phyloP scores from a whole-genome alignment of 2,329 filamentous ascomycete genomes.

The Fusarium heterosporum region DNA sequence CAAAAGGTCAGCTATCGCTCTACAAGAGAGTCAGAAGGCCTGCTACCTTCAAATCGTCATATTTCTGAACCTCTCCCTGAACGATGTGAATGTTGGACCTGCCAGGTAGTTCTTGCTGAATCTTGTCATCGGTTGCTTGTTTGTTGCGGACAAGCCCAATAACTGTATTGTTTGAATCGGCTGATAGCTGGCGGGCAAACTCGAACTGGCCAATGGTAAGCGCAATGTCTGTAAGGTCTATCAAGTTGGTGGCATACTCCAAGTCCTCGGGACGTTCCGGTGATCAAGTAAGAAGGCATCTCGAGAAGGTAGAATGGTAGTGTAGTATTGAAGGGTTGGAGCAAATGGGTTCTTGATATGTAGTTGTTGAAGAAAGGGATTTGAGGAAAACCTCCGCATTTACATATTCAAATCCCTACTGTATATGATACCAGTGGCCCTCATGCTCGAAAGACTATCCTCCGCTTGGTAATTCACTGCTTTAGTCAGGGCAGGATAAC shows the following conservation, averaged over 20 bases:
- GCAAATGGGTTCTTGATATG: no score
- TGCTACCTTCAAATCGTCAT: slow-evolving; percentile 16
- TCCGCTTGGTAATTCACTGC: slow-evolving; percentile 16
- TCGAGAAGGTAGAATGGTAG: not conserved
- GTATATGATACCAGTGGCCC: no score
- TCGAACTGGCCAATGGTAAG: slow-evolving; percentile 27
- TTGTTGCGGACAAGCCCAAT: slow-evolving; percentile 61
- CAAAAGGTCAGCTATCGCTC: not conserved
- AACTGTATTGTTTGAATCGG: slow-evolving; percentile 54
- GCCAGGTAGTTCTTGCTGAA: slow-evolving; percentile 48
- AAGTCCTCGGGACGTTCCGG: slow-evolving; percentile 39
- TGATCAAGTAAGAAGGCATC: slow-evolving; percentile 36
- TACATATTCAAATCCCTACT: not conserved
- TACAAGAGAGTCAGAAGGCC: not conserved
- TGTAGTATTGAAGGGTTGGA: not conserved
- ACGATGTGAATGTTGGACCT: slow-evolving; percentile 35
- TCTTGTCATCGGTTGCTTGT: slow-evolving; percentile 53
- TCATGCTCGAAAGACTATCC: not conserved
- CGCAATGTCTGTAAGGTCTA: accelerated
- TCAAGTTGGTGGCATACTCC: not conserved
- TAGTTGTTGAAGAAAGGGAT: not conserved
- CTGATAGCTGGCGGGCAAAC: slow-evolving; percentile 58
- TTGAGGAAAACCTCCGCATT: accelerated
- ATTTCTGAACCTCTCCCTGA: slow-evolving; percentile 22
- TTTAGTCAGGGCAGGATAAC: not conserved